Conservation (phyloP, 345 rosid species). For the Theobroma cacao region DNA sequence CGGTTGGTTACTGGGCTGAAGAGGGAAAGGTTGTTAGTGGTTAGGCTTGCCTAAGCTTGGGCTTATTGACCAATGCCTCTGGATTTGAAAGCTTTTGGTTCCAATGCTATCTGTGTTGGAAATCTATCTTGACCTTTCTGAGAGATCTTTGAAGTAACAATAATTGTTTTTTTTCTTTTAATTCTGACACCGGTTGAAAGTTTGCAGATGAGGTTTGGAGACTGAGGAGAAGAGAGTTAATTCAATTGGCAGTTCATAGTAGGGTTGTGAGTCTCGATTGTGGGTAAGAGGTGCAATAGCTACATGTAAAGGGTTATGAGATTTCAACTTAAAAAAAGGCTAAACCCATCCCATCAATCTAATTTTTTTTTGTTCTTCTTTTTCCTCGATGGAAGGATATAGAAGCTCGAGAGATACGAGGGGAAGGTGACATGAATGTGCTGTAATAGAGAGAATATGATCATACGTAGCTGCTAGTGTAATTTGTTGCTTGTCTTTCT, state of each 20-base stretch:
- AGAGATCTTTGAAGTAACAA: neutral
- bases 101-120: neutral
- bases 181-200: neutral
- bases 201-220: neutral
- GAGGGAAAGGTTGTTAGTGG: neutral
- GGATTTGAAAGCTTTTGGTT: neutral
- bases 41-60: neutral
- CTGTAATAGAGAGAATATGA: neutral
- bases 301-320: neutral
- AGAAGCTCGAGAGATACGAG: neutral
- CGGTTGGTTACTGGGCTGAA: neutral
- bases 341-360: neutral
- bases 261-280: neutral
- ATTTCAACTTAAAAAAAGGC: neutral
- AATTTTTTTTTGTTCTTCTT: neutral
- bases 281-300: neutral
- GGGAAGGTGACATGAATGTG: neutral
- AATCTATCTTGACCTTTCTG: too few species aligned
- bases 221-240: neutral
- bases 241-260: neutral
- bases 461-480: neutral
- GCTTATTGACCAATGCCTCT: neutral
- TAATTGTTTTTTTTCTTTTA: neutral
- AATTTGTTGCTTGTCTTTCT: neutral
- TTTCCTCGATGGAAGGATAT: neutral